Percentiles rank a stretch among this genome's conserved stretches.
phyloP scores from a whole-genome alignment of 805 yeast genomes.

The Candida takata region DNA sequence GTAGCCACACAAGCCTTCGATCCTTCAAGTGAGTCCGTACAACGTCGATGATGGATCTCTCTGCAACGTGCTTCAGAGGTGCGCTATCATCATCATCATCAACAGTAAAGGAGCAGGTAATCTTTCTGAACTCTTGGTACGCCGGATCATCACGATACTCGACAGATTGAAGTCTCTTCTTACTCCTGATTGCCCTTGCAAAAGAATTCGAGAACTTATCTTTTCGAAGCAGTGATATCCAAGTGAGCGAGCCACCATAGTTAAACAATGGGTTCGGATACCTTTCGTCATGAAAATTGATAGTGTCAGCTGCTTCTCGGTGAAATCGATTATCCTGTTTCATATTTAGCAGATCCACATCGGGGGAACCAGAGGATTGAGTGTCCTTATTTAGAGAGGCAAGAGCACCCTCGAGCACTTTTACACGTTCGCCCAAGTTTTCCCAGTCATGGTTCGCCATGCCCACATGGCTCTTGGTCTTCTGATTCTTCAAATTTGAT shows the following conservation, averaged over 20 bases:
- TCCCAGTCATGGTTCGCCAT: not conserved
- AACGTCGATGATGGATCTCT: not conserved
- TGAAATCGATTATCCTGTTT: too few relatives aligned
- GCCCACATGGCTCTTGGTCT: too few relatives aligned
- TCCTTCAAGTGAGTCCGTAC: slow-evolving; percentile 5
- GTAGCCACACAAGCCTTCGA: slow-evolving; percentile 11
- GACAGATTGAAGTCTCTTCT: slow-evolving; percentile 1
- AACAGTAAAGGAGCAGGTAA: too few relatives aligned
- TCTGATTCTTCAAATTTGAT: too few relatives aligned
- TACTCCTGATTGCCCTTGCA: slow-evolving; percentile 6
- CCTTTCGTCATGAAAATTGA: slow-evolving; percentile 8
- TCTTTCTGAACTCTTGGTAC: not conserved
- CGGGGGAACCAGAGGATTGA: not conserved
- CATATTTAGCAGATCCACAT: too few relatives aligned
- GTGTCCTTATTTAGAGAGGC: not conserved
- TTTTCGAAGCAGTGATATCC: slow-evolving; percentile 21
- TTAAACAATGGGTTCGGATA: slow-evolving; percentile 9
- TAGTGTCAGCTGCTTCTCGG: too few relatives aligned
- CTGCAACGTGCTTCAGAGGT: not conserved
- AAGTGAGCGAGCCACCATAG: slow-evolving; percentile 18
- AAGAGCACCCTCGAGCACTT: not conserved
- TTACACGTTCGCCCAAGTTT: not conserved
- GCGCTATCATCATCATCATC: not conserved
- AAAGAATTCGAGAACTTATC: slow-evolving; percentile 19
- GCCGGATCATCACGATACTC: not conserved